phyloP scores from a whole-genome alignment of 129 eudicot genomes.

The Erigeron canadensis region DNA sequence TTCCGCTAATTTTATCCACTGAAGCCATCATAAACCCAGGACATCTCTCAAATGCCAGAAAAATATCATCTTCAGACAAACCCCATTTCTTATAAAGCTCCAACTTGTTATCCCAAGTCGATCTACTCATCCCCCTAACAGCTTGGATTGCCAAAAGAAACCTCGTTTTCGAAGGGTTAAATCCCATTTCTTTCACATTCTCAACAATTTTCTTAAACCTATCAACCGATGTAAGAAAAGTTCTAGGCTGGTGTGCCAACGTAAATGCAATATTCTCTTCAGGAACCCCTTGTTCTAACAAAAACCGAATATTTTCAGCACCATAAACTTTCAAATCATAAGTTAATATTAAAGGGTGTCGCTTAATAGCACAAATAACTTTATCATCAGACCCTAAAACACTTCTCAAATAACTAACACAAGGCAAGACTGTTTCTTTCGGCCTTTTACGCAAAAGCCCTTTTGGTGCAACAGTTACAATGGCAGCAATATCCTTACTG shows the following conservation, averaged over 20 bases:
- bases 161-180: slow-evolving; percentile 21
- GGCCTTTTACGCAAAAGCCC: slow-evolving; percentile 13
- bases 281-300: slow-evolving; percentile 44
- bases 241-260: slow-evolving; percentile 32
- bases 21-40: slow-evolving; percentile 48
- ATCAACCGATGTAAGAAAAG: slow-evolving; percentile 25
- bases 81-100: slow-evolving; percentile 45
- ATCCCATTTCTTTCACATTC: slow-evolving; percentile 43
- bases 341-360: slow-evolving; percentile 23
- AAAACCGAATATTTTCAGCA: slow-evolving; percentile 30
- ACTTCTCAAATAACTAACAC: slow-evolving; percentile 29
- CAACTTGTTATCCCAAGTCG: slow-evolving; percentile 48
- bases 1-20: slow-evolving; percentile 28
- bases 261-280: slow-evolving; percentile 18
- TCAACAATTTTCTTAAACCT: slow-evolving; percentile 25
- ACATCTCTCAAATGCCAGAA: slow-evolving; percentile 39
- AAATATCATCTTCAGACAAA: slow-evolving; percentile 26
- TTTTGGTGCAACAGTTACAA: slow-evolving; percentile 27
- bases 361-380: slow-evolving; percentile 25
- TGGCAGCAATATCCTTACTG: slow-evolving; percentile 18
- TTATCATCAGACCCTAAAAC: slow-evolving; percentile 37
- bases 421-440: slow-evolving; percentile 33
- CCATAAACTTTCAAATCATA: slow-evolving; percentile 29
- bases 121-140: slow-evolving; percentile 34
- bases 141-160: slow-evolving; percentile 44